These are phyloP conservation scores for Xylaria sp. DNA, from an alignment of 2,329 filamentous ascomycete genomes.

Conservation along the genomic window DNA sequence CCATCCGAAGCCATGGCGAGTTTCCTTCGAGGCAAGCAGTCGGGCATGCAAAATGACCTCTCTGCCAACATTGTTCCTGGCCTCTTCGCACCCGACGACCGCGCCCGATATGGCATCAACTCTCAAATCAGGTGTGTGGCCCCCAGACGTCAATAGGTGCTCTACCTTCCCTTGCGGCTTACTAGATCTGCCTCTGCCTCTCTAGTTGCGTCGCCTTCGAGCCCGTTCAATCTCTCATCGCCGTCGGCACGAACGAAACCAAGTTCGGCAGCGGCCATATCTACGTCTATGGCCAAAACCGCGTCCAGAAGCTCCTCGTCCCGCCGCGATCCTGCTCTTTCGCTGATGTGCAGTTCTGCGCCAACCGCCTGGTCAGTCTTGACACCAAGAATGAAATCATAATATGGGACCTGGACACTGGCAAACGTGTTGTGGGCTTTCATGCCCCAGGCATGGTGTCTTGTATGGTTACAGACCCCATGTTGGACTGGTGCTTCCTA, in stretches of 20 bases:
- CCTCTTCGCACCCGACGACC: conserved; percentile 81
- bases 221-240: conserved; percentile 88
- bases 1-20: conserved; percentile 66
- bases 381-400: conserved; percentile 85
- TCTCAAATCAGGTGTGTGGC: conserved; percentile 66
- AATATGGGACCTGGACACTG: conserved; percentile 78
- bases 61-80: conserved; percentile 79
- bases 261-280: conserved; percentile 85
- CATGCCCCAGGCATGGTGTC: conserved; percentile 77
- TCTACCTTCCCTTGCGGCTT: not conserved
- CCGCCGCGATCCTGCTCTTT: conserved; percentile 75
- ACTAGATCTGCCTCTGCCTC: conserved; percentile 38
- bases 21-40: conserved; percentile 89
- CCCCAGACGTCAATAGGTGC: not conserved
- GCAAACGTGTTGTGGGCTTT: conserved; percentile 67
- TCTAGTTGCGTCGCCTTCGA: conserved; percentile 85
- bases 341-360: conserved; percentile 79
- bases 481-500: conserved; percentile 90
- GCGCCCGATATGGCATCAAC: conserved; percentile 80
- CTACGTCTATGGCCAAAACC: conserved; percentile 81
- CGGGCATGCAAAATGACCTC: conserved; percentile 88
- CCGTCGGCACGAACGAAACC: conserved; percentile 86
- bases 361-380: conserved; percentile 80
- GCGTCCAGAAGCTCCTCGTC: conserved; percentile 75
- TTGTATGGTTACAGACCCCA: conserved; percentile 78